A percentile compares a stretch with the other conserved stretches of the same genome.
These are phyloP conservation scores for Yarrowia hollandica DNA, from an alignment of 805 yeast species.

Conservation along the genomic window DNA sequence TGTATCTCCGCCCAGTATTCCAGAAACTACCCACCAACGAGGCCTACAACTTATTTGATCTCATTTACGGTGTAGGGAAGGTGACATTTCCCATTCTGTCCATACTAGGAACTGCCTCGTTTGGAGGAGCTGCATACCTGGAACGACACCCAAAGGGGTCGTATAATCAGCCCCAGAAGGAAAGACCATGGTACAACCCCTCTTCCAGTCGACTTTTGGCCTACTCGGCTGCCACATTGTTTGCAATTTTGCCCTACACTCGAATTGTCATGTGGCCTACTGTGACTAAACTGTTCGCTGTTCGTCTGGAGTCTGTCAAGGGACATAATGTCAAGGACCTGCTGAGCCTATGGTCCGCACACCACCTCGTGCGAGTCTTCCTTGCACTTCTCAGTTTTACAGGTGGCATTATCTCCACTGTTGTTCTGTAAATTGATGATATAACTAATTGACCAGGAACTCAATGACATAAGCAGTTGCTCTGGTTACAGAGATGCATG, in stretches of 20 bases:
- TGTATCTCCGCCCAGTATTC: conserved; percentile 13
- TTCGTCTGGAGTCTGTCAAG: conserved; percentile 1
- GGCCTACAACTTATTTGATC: conserved; percentile 13
- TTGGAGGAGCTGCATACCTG: conserved; percentile 21
- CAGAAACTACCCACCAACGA: conserved; percentile 18
- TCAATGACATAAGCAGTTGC: conserved; percentile 1
- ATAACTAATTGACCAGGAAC: neutral
- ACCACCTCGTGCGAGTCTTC: conserved; percentile 9
- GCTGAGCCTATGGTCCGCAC: conserved; percentile 6
- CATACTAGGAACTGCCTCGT: conserved; percentile 3
- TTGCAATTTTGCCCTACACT: conserved; percentile 17
- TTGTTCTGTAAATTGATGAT: neutral
- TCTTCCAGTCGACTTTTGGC: conserved; percentile 12
- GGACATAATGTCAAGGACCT: conserved; percentile 19
- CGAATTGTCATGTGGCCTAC: conserved; percentile 15
- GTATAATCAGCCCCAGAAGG: neutral
- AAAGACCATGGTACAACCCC: conserved; percentile 13
- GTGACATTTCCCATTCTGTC: conserved; percentile 1
- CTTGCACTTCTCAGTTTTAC: conserved; percentile 1
- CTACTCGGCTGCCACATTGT: neutral
- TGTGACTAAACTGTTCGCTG: conserved; percentile 6
- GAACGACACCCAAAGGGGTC: conserved; percentile 20
- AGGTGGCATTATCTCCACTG: neutral
- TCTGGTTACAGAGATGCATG: neutral
- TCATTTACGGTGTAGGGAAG: conserved; percentile 1